Evolutionary conservation across 2,329 filamentous ascomycete genomes (phyloP), one percentile per base, ranked within the genome.

Genomic region (Colletotrichum sp.): DNA sequence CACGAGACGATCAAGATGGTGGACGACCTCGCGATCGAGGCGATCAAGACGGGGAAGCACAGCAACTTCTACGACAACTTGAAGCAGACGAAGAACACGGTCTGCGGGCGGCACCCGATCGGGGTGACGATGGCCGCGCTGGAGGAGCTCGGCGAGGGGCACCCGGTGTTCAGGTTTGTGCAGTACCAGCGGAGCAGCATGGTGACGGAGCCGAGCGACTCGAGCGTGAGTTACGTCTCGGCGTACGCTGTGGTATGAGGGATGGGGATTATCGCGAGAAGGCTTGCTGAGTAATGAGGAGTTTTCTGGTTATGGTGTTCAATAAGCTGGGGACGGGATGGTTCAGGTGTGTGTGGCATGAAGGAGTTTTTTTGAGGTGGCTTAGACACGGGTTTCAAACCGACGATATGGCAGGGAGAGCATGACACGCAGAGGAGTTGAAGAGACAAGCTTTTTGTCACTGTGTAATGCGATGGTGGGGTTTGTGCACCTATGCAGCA

Each of bases 81-180:
- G 24, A 85, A 88, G 68, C 85, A 90, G 43, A 98, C 96, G 0
- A 91, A 91, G 16, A 99, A 99, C 80, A 98, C 97, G 0, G 95
- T 99, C 0, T 99, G 97, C 81, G 97, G 97, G 5, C 89, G 96
- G 64, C 97, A 99, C 86, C 97, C 97, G 0, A 98, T 99, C 79
- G 96, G 97, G 0, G 93, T 98, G 5, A 90, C 94, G 48, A 96
- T 99, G 95, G 95, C 96, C 1, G 96, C 94, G 0, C 84, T 98
- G 75, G 96, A 98, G 85, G 85, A 88, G 64, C 81, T 95, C 36
- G 83, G 85, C 2, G 81, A 83, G n/a, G 79, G 85, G 32, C 89
- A 86, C 78, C 85, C 91, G 5, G 88, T 83, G 68, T 97, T 98
- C 84, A 92, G 90, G 79, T 95, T 98, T 80, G 89, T 98, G 71